phyloP scores from a whole-genome alignment of 129 eudicot genomes.

The Solidago caesia region DNA sequence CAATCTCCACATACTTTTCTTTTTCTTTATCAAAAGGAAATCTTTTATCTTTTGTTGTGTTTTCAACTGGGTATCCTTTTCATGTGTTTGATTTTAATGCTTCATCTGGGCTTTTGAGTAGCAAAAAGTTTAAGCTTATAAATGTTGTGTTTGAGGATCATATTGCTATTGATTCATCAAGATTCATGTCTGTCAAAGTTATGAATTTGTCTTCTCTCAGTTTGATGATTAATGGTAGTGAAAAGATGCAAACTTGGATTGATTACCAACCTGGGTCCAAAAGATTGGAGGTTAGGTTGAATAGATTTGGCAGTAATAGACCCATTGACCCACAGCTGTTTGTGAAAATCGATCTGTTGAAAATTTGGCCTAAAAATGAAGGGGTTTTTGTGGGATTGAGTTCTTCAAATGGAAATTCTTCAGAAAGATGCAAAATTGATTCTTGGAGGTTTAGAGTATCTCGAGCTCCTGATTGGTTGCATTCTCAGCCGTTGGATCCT shows the following conservation, averaged over 20 bases:
- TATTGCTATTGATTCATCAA: conserved; percentile 47
- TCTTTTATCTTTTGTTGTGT: conserved; percentile 62
- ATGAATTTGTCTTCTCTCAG: conserved; percentile 50
- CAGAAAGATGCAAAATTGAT: conserved; percentile 44
- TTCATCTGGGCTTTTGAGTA: conserved; percentile 49
- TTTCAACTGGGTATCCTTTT: conserved; percentile 48
- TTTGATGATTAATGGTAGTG: conserved; percentile 50
- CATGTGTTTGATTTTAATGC: conserved; percentile 43
- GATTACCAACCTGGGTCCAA: conserved; percentile 68
- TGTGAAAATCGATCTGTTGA: conserved; percentile 49
- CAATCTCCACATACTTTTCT: conserved; percentile 54
- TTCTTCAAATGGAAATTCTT: conserved; percentile 52
- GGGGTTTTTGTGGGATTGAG: conserved; percentile 56
- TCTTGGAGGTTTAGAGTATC: conserved; percentile 65
- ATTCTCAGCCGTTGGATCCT: conserved; percentile 88
- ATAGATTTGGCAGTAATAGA: conserved; percentile 43
- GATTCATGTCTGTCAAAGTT: conserved; percentile 49
- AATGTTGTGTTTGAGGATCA: conserved; percentile 67
- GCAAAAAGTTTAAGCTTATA: conserved; percentile 33
- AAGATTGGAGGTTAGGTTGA: conserved; percentile 65
- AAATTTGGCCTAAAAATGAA: conserved; percentile 51
- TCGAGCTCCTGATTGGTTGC: conserved; percentile 72
- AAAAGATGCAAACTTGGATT: conserved; percentile 77
- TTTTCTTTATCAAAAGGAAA: conserved; percentile 56
- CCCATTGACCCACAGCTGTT: conserved; percentile 61